These are phyloP conservation scores for Seminavis robusta DNA, from an alignment of 108 stramenopile genomes.

Conservation along the genomic window DNA sequence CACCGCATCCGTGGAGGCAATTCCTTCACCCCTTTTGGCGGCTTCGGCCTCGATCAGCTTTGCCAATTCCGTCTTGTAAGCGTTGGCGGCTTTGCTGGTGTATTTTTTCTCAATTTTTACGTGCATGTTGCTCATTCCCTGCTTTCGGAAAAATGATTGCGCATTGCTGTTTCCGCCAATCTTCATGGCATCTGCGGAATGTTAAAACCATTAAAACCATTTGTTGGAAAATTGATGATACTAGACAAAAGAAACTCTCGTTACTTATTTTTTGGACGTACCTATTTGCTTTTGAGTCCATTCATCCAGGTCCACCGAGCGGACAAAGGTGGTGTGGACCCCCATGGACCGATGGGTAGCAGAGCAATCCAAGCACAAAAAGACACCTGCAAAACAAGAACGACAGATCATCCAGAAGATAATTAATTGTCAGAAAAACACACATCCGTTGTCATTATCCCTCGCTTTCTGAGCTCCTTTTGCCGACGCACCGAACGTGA, in stretches of 20 bases:
- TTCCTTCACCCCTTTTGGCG: conserved; percentile 60
- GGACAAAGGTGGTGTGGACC: conserved; percentile 87
- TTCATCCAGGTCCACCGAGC: conserved; percentile 88
- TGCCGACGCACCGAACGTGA: conserved; percentile 69
- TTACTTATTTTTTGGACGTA: no score
- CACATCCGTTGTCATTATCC: not conserved
- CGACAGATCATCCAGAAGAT: not conserved
- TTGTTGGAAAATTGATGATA: no score
- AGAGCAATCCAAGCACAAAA: conserved; percentile 91
- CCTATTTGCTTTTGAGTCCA: conserved; percentile 92
- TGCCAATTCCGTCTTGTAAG: conserved; percentile 69
- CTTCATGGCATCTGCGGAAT: conserved; percentile 90
- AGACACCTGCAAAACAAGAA: conserved; percentile 53
- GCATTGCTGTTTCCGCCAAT: conserved; percentile 89
- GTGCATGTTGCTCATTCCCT: conserved; percentile 77
- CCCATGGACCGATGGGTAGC: conserved; percentile 90
- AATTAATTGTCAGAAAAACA: no score
- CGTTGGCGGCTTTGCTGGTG: conserved; percentile 68
- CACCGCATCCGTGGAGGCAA: conserved; percentile 9
- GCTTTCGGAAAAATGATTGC: conserved; percentile 73
- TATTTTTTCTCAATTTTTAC: conserved; percentile 89
- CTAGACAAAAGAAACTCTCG: no score
- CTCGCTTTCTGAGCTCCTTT: not conserved
- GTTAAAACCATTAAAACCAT: no score
- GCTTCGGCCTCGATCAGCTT: conserved; percentile 61